These are phyloP conservation scores for Russula olivacea DNA, from an alignment of 768 basidiomycete species.

Conservation along the genomic window DNA sequence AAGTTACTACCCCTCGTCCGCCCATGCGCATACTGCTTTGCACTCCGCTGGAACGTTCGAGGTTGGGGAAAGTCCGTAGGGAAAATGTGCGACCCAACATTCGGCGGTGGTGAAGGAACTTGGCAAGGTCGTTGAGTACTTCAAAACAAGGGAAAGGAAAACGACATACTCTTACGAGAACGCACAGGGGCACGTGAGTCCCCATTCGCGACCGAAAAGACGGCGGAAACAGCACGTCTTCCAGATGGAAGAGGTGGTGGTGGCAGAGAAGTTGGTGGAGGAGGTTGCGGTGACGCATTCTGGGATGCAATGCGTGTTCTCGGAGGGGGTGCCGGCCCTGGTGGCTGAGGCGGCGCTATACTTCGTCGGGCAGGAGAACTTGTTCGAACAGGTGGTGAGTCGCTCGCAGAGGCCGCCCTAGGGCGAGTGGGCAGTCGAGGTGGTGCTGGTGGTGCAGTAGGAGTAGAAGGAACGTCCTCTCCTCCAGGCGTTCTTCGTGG, in stretches of 20 bases:
- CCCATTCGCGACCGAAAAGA: conserved; percentile 7
- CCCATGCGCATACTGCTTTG: conserved; percentile 59
- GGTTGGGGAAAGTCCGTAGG: conserved; percentile 76
- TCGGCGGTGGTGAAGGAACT: conserved; percentile 57
- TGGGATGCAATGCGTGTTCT: conserved; percentile 23
- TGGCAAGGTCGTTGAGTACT: conserved; percentile 13
- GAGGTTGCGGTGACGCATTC: background rate
- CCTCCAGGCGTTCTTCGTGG: conserved; percentile 7
- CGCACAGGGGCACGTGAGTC: background rate
- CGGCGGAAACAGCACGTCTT: conserved; percentile 9
- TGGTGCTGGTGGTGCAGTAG: conserved; percentile 17
- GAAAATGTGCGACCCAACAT: conserved; percentile 63
- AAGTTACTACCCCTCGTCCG: conserved; percentile 67
- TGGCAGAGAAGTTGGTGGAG: background rate
- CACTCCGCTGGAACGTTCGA: conserved; percentile 47
- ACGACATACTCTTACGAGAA: conserved; percentile 12
- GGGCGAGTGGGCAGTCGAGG: conserved; percentile 30
- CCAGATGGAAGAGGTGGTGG: conserved; percentile 1
- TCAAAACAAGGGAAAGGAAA: background rate
- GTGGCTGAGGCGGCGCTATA: conserved; percentile 27
- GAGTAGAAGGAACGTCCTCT: background rate
- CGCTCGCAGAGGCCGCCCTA: conserved; percentile 23
- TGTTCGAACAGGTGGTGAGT: background rate
- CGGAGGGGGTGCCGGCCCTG: conserved; percentile 25
- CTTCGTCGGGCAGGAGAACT: conserved; percentile 21